These are phyloP conservation scores for Syncephalastrum monosporum DNA, from an alignment of 371 early-diverging fungal genomes.

Conservation along the genomic window DNA sequence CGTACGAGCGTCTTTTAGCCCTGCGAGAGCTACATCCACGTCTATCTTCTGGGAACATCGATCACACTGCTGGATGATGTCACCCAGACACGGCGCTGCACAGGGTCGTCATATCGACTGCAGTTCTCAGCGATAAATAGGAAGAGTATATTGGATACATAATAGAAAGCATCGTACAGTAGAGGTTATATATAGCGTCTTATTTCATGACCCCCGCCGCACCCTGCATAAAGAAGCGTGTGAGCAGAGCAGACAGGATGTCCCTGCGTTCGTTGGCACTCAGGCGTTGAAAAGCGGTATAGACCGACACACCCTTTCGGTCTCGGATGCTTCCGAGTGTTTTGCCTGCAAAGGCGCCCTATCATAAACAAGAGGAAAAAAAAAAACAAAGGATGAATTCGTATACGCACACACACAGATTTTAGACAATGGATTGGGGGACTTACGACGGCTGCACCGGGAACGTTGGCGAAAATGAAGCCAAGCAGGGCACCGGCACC, in stretches of 20 bases:
- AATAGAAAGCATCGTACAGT: too few relatives aligned
- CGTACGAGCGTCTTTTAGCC: too few relatives aligned
- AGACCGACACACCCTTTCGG: constrained; percentile 41
- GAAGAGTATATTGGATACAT: too few relatives aligned
- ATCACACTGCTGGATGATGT: too few relatives aligned
- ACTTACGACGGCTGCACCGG: constrained; percentile 32
- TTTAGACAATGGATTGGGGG: too few relatives aligned
- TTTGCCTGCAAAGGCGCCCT: constrained; percentile 29
- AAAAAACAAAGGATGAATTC: too few relatives aligned
- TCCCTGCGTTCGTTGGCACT: constrained; percentile 31
- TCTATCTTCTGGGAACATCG: too few relatives aligned
- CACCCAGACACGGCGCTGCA: too few relatives aligned
- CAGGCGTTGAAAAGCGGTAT: constrained; percentile 43
- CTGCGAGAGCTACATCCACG: too few relatives aligned
- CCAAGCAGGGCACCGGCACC: constrained; percentile 31
- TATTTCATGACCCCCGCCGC: constrained; percentile 47
- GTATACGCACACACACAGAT: neutral
- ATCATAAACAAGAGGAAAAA: neutral
- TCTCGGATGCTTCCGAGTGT: constrained; percentile 29
- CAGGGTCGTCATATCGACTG: too few relatives aligned
- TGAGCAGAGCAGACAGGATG: constrained; percentile 37
- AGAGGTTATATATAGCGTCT: neutral
- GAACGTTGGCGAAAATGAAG: constrained; percentile 33
- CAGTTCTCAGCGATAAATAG: too few relatives aligned
- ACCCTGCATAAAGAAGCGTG: constrained; percentile 38